A percentile compares a stretch with the other conserved stretches of the same genome.
Conservation (phyloP, 2,329 filamentous ascomycete species). For the Botrytis cinerea region DNA sequence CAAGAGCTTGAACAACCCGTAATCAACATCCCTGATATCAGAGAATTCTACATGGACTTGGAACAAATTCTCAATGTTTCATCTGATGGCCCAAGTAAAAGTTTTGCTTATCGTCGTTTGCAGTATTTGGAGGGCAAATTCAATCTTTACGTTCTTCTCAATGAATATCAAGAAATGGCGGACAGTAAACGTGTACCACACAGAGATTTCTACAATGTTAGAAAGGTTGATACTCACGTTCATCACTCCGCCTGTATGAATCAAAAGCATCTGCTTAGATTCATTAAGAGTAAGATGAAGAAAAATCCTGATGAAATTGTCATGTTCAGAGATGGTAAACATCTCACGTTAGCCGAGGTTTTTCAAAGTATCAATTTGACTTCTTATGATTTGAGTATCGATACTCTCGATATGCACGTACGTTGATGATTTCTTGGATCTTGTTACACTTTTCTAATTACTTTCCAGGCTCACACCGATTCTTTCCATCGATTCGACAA, state of each 20-base stretch:
- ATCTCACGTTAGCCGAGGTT: constrained; percentile 87
- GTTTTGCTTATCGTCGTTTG: constrained; percentile 90
- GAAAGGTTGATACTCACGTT: constrained; percentile 98
- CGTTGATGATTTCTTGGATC: constrained; percentile 42
- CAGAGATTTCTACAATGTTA: constrained; percentile 97
- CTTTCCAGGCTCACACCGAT: constrained; percentile 79
- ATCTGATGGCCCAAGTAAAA: constrained; percentile 94
- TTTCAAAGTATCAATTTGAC: constrained; percentile 98
- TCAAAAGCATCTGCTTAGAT: constrained; percentile 94
- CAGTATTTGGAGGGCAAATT: constrained; percentile 98
- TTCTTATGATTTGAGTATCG: constrained; percentile 95
- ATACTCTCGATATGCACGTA: constrained; percentile 98
- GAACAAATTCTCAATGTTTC: constrained; percentile 86
- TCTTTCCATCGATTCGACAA: constrained; percentile 99
- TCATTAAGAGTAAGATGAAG: constrained; percentile 99
- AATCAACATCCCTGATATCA: constrained; percentile 83
- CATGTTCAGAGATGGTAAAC: constrained; percentile 85
- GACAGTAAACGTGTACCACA: constrained; percentile 98
- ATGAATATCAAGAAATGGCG: constrained; percentile 96
- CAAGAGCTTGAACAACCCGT: constrained; percentile 67
- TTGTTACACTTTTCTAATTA: constrained; percentile 26
- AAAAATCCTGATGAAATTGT: constrained; percentile 94
- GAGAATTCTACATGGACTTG: constrained; percentile 94
- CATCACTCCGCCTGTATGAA: constrained; percentile 99
- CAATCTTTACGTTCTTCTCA: constrained; percentile 87